Base-by-base conservation (phyloP, 1,284 basidiomycete genomes). In the Trametes sp. region DNA sequence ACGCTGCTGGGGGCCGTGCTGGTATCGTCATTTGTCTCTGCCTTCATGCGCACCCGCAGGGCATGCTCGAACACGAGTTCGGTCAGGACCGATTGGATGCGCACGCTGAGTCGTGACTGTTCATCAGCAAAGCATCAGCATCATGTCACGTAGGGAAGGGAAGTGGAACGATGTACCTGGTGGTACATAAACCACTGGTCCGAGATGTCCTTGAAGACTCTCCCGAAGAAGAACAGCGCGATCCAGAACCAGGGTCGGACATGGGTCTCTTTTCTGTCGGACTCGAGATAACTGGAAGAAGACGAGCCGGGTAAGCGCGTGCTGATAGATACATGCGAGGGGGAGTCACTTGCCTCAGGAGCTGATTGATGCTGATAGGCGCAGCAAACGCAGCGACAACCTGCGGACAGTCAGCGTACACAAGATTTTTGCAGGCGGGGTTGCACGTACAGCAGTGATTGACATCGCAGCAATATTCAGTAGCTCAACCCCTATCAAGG, bases 171-270 rank as follows among this genome's bases (percentile, higher is more conserved):
- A 61, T 65, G 28, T 48, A 72, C 72, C 1, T 62, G 44, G 7
- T 65, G 57, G 60, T 69, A 73, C 23, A 68, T 59, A 57, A 71
- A 87, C 78, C 81, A 82, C 62, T 88, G 78, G 49, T 78, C 73
- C 11, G 71, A 71, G 11, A 80, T 54, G 4, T 78, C 77, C 19
- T 76, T 76, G 49, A 81, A 33, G 13, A 84, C 69, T 2, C 88
- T 88, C 9, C 86, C 89, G 2, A 87, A 21, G 73, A 90, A 87
- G 10, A 92, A 79, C 70, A 82, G 78, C 2, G 76, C 49, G 38
- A 92, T 82, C 90, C 90, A 93, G 23, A 91, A 82, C 83, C 78
- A 82, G 0, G 85, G 84, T 14, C 77, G 73, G 44, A 85, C 73
- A 11, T 21, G 13, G 4, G 69, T 65, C 0, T 78, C 75, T 11